These are phyloP conservation scores for Plasmopara halstedii DNA, from an alignment of 352 stramenopile species.

Conservation along the genomic window DNA sequence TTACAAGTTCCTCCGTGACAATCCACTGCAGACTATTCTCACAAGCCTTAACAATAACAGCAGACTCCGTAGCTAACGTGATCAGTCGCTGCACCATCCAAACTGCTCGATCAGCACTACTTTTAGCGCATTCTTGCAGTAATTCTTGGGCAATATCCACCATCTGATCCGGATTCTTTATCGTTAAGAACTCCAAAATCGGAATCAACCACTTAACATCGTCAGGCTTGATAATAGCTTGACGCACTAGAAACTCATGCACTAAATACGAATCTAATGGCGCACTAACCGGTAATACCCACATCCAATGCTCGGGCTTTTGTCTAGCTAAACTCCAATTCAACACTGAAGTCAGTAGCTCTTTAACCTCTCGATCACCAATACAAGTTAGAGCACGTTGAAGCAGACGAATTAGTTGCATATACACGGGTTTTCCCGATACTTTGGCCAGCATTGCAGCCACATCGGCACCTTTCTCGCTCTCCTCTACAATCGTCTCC, in stretches of 20 bases:
- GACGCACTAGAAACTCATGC: constrained; percentile 39
- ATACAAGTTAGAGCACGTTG: constrained; percentile 29
- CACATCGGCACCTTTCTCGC: constrained; percentile 16
- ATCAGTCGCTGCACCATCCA: constrained; percentile 25
- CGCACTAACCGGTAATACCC: constrained; percentile 37
- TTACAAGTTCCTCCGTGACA: constrained; percentile 41
- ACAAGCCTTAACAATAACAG: constrained; percentile 27
- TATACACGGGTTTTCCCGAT: constrained; percentile 36
- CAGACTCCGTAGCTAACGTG: constrained; percentile 25
- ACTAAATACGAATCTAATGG: constrained; percentile 37
- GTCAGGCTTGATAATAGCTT: constrained; percentile 16
- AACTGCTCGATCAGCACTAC: neutral
- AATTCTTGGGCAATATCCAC: constrained; percentile 41
- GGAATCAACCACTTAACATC: constrained; percentile 13
- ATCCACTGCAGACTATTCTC: constrained; percentile 64
- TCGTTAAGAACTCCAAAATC: constrained; percentile 33
- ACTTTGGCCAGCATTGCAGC: constrained; percentile 31
- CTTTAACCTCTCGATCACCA: constrained; percentile 8
- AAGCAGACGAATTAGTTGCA: constrained; percentile 31
- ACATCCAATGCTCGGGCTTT: constrained; percentile 35
- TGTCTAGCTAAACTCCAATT: constrained; percentile 33
- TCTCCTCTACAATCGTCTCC: constrained; percentile 23
- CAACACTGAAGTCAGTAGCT: constrained; percentile 31
- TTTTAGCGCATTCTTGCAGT: constrained; percentile 23
- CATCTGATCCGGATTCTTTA: constrained; percentile 33